A percentile compares a stretch with the other conserved stretches of the same genome.
phyloP scores from a whole-genome alignment of 805 yeast genomes.

The Candida michaelii region DNA sequence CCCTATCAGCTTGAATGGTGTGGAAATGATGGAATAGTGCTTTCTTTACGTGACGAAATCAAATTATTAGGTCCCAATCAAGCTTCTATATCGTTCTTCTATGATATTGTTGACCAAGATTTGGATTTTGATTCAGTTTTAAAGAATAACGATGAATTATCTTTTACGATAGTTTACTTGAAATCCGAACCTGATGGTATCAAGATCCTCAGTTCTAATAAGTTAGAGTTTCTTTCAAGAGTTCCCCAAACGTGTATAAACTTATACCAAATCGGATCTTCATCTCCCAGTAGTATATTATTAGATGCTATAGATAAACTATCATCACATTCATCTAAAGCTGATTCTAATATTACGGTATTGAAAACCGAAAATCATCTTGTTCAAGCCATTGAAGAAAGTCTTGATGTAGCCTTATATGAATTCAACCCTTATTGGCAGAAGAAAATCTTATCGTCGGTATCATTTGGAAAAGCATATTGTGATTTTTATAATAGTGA shows the following conservation, averaged over 20 bases:
- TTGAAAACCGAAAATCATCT: slow-evolving; percentile 47
- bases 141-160: slow-evolving; percentile 18
- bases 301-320: slow-evolving; percentile 70
- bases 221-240: slow-evolving; percentile 60
- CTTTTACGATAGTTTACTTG: slow-evolving; percentile 37
- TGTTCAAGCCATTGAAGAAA: slow-evolving; percentile 61
- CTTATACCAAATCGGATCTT: slow-evolving; percentile 79
- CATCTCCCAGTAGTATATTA: slow-evolving; percentile 77
- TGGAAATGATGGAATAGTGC: slow-evolving; percentile 75
- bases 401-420: slow-evolving; percentile 71
- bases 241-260: slow-evolving; percentile 59
- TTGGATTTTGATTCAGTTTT: slow-evolving; percentile 27
- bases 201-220: slow-evolving; percentile 56
- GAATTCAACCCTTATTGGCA: slow-evolving; percentile 83
- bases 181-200: slow-evolving; percentile 70
- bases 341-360: slow-evolving; percentile 69
- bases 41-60: slow-evolving; percentile 63
- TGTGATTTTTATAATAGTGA: slow-evolving; percentile 51
- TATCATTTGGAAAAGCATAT: slow-evolving; percentile 78
- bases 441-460: slow-evolving; percentile 75
- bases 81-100: slow-evolving; percentile 54
- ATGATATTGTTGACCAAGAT: slow-evolving; percentile 33
- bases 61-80: slow-evolving; percentile 71
- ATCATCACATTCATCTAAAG: slow-evolving; percentile 69
- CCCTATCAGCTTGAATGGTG: slow-evolving; percentile 73